Base-by-base conservation (phyloP, 73 alveolate genomes). In the Paramecium octaurelia region DNA sequence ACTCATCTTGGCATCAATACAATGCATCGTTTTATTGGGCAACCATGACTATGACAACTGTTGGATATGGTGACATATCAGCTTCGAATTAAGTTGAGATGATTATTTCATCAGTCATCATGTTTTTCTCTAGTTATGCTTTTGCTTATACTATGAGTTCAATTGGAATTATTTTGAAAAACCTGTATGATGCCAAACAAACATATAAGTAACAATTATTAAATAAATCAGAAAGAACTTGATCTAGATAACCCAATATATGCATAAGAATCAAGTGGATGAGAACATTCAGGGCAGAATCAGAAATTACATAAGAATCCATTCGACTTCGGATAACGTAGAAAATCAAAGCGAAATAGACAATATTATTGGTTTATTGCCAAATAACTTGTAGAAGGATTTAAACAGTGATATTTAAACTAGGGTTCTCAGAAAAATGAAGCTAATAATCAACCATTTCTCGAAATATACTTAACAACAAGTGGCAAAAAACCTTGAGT, bases 121-220 rank as follows among this genome's bases (percentile, higher is more conserved):
- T 89, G 94, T 70, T 89, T 9, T 24, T 89, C 8, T 71, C 76
- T 29, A 89, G 92, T 54, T 89, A 85, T 44, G 92, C 75, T 11
- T 89, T 64, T 71, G 94, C 94, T 7, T 89, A 89, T 48, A 58
- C 94, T 16, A 89, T 89, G 71, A 89, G 75, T 71, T 70, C 86
- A 11, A 89, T 89, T 27, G 94, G 94, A 44, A 89, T 89, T 14
- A 89, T 89, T 27, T 35, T 89, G 14, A 43, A 68, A 71, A 60
- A 43, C n/a, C 54, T 89, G 2, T 59, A 89, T 48, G 91, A 80
- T 48, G 21, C 91, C 24, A 42, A 80, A 80, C 14, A 24, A 80
- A 42, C 46, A 12, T 80, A 73, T 73, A 73, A 73, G 87, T 73
- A 73, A 73, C 18, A 36, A 73, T 12, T 73, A 36, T 36, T 68